Evolutionary conservation across 768 basidiomycete species (phyloP), one percentile per base, ranked within the genome.

Genomic region (Boletus insuetus): DNA sequence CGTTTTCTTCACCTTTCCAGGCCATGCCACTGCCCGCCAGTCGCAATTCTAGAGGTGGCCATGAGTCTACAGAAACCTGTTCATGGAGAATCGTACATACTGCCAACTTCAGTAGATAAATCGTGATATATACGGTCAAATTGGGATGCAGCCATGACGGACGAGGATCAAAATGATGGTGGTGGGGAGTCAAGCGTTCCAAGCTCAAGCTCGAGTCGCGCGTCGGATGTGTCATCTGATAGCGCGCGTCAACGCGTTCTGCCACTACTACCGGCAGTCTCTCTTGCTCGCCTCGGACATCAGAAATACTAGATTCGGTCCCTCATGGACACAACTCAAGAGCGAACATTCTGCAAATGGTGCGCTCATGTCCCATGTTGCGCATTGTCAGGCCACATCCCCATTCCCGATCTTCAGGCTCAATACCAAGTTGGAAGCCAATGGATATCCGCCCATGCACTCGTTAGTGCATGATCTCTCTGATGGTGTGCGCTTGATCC

Each of bases 401-500:
- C 37, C 40, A 20, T 20, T 19, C 34, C 37, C 45, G n/a, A 59
- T 46, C 22, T 46, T 38, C 61, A 98, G 96, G 97, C 78, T 98
- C 55, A 99, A 98, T 66, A 92, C 94, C 10, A 95, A 96, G 69
- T 82, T 99, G 31, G 94, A 98, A 67, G 77, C 82, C 4, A 81
- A 89, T 59, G 88, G 87, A 55, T 83, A 94, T 65, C 88, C 89
- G 7, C 83, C 92, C 13, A 95, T 99, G 91, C 79, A 78, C 11
- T 93, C 94, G 47, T 81, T 99, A 7, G 88, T 93, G 26, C 80
- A 82, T 51, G 97, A 98, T 77, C 83, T 98, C 49, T 92, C 89
- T 6, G 95, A 98, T 75, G 97, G 97, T 34, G 94, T 97, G 19
- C 85, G 91, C 58, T 80, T 99, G 40, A 97, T 98, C 58, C 95